Conservation (phyloP, 371 early-diverging fungal genomes). For the Saksenaea vasiformis region DNA sequence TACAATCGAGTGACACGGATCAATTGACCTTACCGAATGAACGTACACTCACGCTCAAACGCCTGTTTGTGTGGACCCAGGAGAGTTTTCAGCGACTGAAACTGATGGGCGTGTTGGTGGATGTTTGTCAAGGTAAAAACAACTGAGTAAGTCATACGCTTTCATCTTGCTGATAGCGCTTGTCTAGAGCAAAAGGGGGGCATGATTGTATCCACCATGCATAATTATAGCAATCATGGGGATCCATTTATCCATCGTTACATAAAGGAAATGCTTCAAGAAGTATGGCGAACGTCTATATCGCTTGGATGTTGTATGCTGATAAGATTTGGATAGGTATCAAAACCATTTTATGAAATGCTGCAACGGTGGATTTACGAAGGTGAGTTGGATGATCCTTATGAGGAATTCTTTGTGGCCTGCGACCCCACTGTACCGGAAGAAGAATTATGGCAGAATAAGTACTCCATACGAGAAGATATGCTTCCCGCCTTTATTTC, state of each 20-base stretch:
- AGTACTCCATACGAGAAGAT: slow-evolving; percentile 71
- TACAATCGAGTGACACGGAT: not conserved
- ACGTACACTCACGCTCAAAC: slow-evolving; percentile 73
- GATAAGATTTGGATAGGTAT: slow-evolving; percentile 47
- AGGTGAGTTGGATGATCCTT: slow-evolving; percentile 94
- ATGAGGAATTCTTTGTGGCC: slow-evolving; percentile 89
- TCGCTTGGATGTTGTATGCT: slow-evolving; percentile 49
- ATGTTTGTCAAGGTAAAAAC: slow-evolving; percentile 53
- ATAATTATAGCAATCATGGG: slow-evolving; percentile 86
- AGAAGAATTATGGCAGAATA: slow-evolving; percentile 80
- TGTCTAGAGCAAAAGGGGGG: slow-evolving; percentile 71
- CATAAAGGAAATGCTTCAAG: slow-evolving; percentile 74
- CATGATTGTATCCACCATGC: slow-evolving; percentile 75
- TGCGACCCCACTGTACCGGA: slow-evolving; percentile 54
- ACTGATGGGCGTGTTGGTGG: slow-evolving; percentile 69
- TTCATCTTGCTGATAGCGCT: not conserved
- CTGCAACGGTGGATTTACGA: slow-evolving; percentile 93
- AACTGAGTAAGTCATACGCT: not conserved
- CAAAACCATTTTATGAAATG: slow-evolving; percentile 88
- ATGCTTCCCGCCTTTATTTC: slow-evolving; percentile 88
- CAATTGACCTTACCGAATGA: slow-evolving; percentile 32
- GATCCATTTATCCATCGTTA: slow-evolving; percentile 85
- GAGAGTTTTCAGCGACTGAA: slow-evolving; percentile 77
- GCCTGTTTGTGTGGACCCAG: slow-evolving; percentile 87
- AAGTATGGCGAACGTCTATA: slow-evolving; percentile 54